These are phyloP conservation scores for Apophysomyces elegans DNA, from an alignment of 371 early-diverging fungal genomes.

Conservation along the genomic window DNA sequence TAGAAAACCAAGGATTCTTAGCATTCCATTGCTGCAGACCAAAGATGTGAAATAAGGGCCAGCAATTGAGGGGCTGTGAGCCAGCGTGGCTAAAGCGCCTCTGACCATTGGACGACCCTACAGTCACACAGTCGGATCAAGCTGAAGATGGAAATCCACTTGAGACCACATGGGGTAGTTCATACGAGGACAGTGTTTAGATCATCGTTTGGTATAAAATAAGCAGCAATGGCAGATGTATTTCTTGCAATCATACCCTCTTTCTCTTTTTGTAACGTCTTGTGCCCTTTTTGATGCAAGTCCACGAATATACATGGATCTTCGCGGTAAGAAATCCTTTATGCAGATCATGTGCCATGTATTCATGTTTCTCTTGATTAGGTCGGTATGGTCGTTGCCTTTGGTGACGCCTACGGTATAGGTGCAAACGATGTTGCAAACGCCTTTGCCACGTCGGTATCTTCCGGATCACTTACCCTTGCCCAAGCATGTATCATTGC, in stretches of 20 bases:
- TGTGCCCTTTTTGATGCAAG: conserved; percentile 45
- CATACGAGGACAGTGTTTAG: neutral
- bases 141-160: neutral
- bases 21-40: neutral
- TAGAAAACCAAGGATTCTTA: neutral
- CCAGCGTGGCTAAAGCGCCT: neutral
- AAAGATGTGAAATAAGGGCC: neutral
- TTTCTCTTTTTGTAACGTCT: too few relatives aligned
- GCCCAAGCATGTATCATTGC: conserved; percentile 79
- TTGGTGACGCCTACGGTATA: conserved; percentile 67
- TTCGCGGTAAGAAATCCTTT: conserved; percentile 54
- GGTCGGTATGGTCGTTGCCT: conserved; percentile 64
- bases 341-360: neutral
- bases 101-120: neutral
- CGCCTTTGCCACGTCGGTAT: conserved; percentile 88
- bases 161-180: conserved; percentile 7
- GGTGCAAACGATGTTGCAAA: conserved; percentile 95
- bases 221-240: neutral
- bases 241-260: neutral
- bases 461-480: conserved; percentile 80
- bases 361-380: neutral
- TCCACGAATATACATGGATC: conserved; percentile 75
- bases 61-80: neutral
- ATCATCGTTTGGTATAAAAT: neutral
- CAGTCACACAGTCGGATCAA: conserved; percentile 6